Evolutionary conservation across 2,329 filamentous ascomycete genomes (phyloP).

Genomic region (Pestalotiopsis fici): DNA sequence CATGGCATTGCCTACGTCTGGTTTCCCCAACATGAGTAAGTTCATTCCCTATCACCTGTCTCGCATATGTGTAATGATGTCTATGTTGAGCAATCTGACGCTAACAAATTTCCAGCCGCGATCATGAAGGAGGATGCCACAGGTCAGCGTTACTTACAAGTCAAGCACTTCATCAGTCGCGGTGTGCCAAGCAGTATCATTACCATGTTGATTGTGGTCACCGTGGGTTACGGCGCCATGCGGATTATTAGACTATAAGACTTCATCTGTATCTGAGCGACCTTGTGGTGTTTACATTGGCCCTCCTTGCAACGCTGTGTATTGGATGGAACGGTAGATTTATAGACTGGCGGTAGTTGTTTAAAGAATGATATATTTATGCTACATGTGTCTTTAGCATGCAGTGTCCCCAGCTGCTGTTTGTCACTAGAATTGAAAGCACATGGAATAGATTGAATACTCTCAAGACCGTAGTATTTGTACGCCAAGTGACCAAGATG

Average conservation of each 20-base stretch:
- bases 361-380: background rate
- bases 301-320: background rate
- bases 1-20: conserved; percentile 93
- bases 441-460: too few species aligned
- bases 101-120: conserved; percentile 61
- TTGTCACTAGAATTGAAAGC: too few species aligned
- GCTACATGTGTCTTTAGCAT: background rate
- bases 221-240: conserved; percentile 91
- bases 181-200: conserved; percentile 86
- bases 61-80: background rate
- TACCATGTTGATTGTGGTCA: conserved; percentile 79
- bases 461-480: too few species aligned
- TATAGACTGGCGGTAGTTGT: background rate
- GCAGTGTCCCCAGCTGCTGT: too few species aligned
- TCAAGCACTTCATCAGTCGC: conserved; percentile 93
- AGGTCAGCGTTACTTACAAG: conserved; percentile 86
- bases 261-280: background rate
- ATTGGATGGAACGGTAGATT: background rate
- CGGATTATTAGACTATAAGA: conserved; percentile 48
- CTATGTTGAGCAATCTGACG: background rate
- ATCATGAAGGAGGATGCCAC: conserved; percentile 99
- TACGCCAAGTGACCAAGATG: too few species aligned
- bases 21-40: conserved; percentile 99
- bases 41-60: conserved; percentile 27
- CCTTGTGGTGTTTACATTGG: background rate